Evolutionary conservation across 2,329 filamentous ascomycete genomes (phyloP).

Genomic region (Hirsutella minnesotensis): DNA sequence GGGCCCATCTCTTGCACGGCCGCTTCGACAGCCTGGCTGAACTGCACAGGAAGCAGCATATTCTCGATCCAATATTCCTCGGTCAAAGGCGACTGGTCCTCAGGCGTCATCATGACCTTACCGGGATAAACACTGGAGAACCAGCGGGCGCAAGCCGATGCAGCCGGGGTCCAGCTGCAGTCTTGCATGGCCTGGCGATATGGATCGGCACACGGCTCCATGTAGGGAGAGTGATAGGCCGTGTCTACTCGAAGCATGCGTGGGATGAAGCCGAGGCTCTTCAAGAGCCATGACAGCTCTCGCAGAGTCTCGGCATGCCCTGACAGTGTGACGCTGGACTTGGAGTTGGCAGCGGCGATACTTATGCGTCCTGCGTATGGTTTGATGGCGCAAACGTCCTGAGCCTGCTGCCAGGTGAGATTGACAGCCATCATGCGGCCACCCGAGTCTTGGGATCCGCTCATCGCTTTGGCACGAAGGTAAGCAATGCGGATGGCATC

Average conservation of each 20-base stretch:
- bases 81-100: constrained; percentile 8
- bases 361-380: constrained; percentile 13
- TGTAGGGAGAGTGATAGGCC: constrained; percentile 30
- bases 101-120: constrained; percentile 9
- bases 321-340: constrained; percentile 13
- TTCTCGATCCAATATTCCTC: constrained; percentile 14
- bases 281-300: constrained; percentile 9
- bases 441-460: neutral
- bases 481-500: constrained; percentile 5
- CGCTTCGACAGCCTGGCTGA: constrained; percentile 11
- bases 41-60: constrained; percentile 12
- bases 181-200: constrained; percentile 12
- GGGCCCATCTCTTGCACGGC: constrained; percentile 9
- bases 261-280: constrained; percentile 14
- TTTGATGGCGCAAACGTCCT: constrained; percentile 1
- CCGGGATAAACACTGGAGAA: constrained; percentile 15
- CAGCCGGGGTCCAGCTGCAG: constrained; percentile 8
- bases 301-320: constrained; percentile 18
- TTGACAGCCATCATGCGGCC: constrained; percentile 12
- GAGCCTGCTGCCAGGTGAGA: constrained; percentile 2
- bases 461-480: neutral
- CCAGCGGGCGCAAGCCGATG: constrained; percentile 10
- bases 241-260: constrained; percentile 22
- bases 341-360: constrained; percentile 19
- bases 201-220: constrained; percentile 13